Conservation (phyloP, 108 stramenopile genomes). For the Pseudonitzschia pungens region DNA sequence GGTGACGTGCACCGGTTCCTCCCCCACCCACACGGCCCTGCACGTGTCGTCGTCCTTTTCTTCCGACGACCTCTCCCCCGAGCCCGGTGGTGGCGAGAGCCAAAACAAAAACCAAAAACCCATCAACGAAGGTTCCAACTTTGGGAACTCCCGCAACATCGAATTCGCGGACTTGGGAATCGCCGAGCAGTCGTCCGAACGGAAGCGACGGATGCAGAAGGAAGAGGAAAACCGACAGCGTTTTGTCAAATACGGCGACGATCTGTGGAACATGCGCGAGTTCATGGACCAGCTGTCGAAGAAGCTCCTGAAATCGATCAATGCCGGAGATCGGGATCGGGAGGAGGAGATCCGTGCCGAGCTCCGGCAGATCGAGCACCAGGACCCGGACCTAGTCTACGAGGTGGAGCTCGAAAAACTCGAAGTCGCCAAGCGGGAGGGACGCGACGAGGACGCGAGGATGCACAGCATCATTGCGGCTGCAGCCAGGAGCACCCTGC, state of each 20-base stretch:
- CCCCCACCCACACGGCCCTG: background rate
- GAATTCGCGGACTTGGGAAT: conserved; percentile 51
- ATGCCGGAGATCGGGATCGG: conserved; percentile 15
- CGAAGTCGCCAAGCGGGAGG: conserved; percentile 40
- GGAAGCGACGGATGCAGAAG: conserved; percentile 32
- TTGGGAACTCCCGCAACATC: conserved; percentile 3
- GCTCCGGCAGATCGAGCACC: conserved; percentile 38
- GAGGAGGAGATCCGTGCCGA: conserved; percentile 38
- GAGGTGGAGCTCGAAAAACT: conserved; percentile 33
- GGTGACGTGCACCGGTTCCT: conserved; percentile 1
- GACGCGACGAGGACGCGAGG: conserved; percentile 40
- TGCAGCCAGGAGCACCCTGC: conserved; percentile 52
- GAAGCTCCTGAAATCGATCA: conserved; percentile 40
- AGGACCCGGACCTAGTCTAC: conserved; percentile 60
- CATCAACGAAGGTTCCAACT: background rate
- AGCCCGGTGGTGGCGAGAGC: too few relatives aligned
- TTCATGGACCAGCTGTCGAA: conserved; percentile 28
- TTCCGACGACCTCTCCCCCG: too few relatives aligned
- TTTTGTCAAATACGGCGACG: conserved; percentile 55
- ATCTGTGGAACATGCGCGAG: conserved; percentile 51
- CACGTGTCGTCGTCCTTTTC: conserved; percentile 11
- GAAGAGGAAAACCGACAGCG: conserved; percentile 26
- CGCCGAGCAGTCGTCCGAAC: conserved; percentile 25
- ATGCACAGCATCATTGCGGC: conserved; percentile 37
- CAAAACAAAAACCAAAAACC: background rate